phyloP scores from a whole-genome alignment of 164 flowering plant genomes.

The Amborella trichopoda region DNA sequence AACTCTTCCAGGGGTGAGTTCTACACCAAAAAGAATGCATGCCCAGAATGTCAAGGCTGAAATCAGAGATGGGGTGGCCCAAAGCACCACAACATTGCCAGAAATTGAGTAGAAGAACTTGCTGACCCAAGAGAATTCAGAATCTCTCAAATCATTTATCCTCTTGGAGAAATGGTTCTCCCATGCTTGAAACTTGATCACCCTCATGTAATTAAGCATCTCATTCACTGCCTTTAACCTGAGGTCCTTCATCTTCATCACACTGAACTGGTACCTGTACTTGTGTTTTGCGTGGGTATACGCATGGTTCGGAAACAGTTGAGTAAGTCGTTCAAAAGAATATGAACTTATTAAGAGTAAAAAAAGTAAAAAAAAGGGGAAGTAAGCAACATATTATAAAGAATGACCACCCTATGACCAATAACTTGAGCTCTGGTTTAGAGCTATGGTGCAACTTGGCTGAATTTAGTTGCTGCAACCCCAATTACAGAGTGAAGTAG shows the following conservation, averaged over 20 bases:
- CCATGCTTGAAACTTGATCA: slow-evolving; percentile 96
- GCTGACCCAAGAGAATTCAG: slow-evolving; percentile 67
- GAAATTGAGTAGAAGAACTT: slow-evolving; percentile 62
- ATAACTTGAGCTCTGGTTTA: too few species aligned
- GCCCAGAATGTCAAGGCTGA: slow-evolving; percentile 36
- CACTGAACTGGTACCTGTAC: slow-evolving; percentile 34
- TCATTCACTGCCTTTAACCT: slow-evolving; percentile 90
- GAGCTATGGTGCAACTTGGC: too few species aligned
- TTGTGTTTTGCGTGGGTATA: too few species aligned
- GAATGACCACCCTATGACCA: too few species aligned
- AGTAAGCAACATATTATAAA: too few species aligned
- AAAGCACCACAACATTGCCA: slow-evolving; percentile 54
- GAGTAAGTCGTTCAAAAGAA: too few species aligned
- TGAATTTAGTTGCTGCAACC: too few species aligned
- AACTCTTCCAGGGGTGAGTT: too few species aligned
- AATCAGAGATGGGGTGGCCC: slow-evolving; percentile 66
- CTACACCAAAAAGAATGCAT: slow-evolving; percentile 4
- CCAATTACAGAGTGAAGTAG: too few species aligned
- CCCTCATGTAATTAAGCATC: slow-evolving; percentile 85
- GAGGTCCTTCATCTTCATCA: slow-evolving; percentile 65
- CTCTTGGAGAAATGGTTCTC: slow-evolving; percentile 77
- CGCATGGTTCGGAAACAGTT: too few species aligned
- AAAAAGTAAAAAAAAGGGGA: too few species aligned
- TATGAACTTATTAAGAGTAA: too few species aligned
- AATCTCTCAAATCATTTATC: slow-evolving; percentile 48